phyloP scores from a whole-genome alignment of 2,329 filamentous ascomycete species.

The Didymella arachidicola region DNA sequence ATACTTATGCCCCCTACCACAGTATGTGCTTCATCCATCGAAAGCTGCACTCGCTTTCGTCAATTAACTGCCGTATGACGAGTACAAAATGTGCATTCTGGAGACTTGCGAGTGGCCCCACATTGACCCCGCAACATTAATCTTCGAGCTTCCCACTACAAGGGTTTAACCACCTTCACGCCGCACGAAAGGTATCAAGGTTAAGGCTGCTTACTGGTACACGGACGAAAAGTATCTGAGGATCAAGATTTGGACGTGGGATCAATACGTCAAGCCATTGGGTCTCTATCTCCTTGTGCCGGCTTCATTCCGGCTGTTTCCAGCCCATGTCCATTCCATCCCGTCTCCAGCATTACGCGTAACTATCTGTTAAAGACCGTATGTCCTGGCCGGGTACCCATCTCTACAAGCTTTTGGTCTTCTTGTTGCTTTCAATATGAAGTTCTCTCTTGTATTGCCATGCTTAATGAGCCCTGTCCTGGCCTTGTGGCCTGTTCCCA shows the following conservation, averaged over 20 bases:
- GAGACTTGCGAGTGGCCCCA: constrained; percentile 3
- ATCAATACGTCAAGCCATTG: constrained; percentile 1
- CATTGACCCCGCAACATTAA: constrained; percentile 13
- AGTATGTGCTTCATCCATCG: background rate
- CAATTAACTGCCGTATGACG: background rate
- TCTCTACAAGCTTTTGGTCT: background rate
- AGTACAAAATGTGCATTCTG: background rate
- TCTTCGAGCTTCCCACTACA: background rate
- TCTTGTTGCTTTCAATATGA: constrained; percentile 31
- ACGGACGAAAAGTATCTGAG: background rate
- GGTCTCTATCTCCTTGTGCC: constrained; percentile 23
- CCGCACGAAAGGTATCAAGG: background rate
- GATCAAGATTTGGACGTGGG: background rate
- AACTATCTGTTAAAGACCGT: background rate
- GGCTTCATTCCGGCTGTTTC: constrained; percentile 20
- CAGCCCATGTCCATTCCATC: constrained; percentile 20
- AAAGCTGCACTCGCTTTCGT: background rate
- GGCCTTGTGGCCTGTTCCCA: constrained; percentile 56
- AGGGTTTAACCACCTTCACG: constrained; percentile 9
- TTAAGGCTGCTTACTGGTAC: constrained; percentile 1
- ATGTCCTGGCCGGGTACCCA: background rate
- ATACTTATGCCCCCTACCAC: no score
- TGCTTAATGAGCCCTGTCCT: constrained; percentile 35
- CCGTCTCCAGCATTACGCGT: background rate
- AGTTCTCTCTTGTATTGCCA: constrained; percentile 21